Evolutionary conservation across 1,284 basidiomycete species (phyloP), one percentile per base, ranked within the genome.

Genomic region (Cutaneotrichosporon daszewskae): DNA sequence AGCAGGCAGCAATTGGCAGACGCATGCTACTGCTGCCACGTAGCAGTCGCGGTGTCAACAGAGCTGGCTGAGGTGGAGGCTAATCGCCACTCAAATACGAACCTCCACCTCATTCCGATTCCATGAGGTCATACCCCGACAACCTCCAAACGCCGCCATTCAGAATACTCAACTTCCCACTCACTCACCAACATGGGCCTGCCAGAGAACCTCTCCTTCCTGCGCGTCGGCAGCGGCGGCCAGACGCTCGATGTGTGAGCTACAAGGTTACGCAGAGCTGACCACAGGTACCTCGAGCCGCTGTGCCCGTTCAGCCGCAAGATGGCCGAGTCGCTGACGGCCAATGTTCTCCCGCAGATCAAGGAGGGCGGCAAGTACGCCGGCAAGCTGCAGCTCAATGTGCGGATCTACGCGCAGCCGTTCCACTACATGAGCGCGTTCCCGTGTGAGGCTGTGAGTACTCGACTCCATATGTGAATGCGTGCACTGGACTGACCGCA

Each of bases 391-490:
- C 85, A 86, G 69, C 73, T 84, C 32, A 81, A 94, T 58, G 73
- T 88, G 53, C 75, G 91, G 38, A 77, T 81, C 23, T 88, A 92
- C 58, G 83, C 88, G 26, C 91, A 77, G 59, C 74, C 75, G 1
- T 78, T 76, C 86, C 87, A 90, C 60, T 77, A 74, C 14, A 72
- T 79, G 36, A 87, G 84, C 0, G 84, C 83, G 0, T 76, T 83
- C 48, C 79, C 81, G 3, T 83, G 86, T 55, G 90, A 96, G 71
- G 85, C 88, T 14, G 81, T 79, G 11, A 73, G 92, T 10, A n/a
- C n/a, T n/a, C n/a, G n/a, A n/a, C n/a, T n/a, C n/a, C n/a, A n/a
- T n/a, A n/a, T n/a, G n/a, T n/a, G n/a, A n/a, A n/a, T n/a, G n/a
- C n/a, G n/a, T n/a, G n/a, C n/a, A n/a, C n/a, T n/a, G n/a, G n/a